Evolutionary conservation across 2,329 filamentous ascomycete species (phyloP).

Genomic region (Thielaviopsis ethacetica): DNA sequence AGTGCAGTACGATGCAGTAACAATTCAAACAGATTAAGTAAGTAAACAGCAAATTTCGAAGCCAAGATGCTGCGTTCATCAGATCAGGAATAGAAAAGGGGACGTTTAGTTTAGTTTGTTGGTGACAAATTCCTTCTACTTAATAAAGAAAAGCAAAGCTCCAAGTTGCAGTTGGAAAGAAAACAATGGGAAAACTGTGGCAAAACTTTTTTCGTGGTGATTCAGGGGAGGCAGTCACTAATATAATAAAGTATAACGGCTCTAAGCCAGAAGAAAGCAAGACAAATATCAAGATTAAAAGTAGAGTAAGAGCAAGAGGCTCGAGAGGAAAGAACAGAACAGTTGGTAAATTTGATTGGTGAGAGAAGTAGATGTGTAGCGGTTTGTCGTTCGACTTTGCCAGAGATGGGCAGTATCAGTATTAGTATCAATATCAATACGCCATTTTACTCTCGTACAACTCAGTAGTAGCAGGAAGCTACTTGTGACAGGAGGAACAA

Average conservation of each 20-base stretch:
- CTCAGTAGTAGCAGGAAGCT: too few relatives aligned
- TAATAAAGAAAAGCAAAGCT: too few relatives aligned
- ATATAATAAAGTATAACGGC: background rate
- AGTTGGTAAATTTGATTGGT: too few relatives aligned
- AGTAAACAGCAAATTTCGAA: background rate
- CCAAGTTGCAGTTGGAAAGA: background rate
- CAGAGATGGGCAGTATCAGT: too few relatives aligned
- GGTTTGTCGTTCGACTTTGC: too few relatives aligned
- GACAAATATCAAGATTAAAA: background rate
- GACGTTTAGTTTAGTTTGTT: background rate
- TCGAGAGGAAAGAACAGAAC: background rate
- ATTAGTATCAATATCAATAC: too few relatives aligned
- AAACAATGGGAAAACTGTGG: background rate
- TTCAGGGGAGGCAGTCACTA: constrained; percentile 5
- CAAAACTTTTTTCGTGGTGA: background rate
- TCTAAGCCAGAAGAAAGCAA: background rate
- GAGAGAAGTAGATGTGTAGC: too few relatives aligned
- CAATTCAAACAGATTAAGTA: too few relatives aligned
- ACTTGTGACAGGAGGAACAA: too few relatives aligned
- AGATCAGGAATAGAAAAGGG: background rate
- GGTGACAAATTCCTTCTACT: background rate
- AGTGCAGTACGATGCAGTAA: too few relatives aligned
- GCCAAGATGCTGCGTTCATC: background rate
- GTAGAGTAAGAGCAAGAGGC: background rate
- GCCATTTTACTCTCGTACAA: too few relatives aligned